These are phyloP conservation scores for Eucalyptus albens DNA, from an alignment of 345 rosid genomes.

Conservation along the genomic window DNA sequence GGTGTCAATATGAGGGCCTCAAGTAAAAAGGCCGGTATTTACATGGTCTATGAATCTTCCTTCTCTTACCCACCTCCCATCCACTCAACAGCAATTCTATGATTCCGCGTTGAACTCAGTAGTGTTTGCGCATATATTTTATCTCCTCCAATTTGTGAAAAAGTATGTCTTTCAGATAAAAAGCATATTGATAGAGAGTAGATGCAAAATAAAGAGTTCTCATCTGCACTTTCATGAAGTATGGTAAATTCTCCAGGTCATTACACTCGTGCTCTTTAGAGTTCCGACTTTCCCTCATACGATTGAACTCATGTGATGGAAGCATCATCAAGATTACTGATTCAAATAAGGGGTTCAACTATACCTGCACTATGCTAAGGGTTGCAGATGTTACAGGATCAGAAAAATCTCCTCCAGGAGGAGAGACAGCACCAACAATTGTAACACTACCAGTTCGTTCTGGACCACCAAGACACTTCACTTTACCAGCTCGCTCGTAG, in stretches of 20 bases:
- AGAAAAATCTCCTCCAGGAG: conserved; percentile 99
- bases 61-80: background rate
- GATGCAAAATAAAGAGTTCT: background rate
- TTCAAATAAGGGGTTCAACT: background rate
- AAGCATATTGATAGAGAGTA: background rate
- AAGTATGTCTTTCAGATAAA: background rate
- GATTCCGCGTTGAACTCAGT: background rate
- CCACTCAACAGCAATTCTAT: background rate
- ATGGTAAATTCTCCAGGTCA: background rate
- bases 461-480: conserved; percentile 96
- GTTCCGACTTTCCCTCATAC: background rate
- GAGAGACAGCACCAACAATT: conserved; percentile 99
- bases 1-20: background rate
- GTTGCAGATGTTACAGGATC: conserved; percentile 99
- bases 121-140: background rate
- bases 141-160: background rate
- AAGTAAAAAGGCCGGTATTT: background rate
- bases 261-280: background rate
- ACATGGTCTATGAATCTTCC: background rate
- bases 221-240: background rate
- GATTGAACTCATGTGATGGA: background rate
- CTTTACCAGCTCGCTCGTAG: conserved; percentile 99
- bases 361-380: conserved; percentile 98
- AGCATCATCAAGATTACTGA: background rate
- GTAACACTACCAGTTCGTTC: conserved; percentile 99